Evolutionary conservation across 2,329 filamentous ascomycete species (phyloP).

Genomic region (Fusarium sp.): DNA sequence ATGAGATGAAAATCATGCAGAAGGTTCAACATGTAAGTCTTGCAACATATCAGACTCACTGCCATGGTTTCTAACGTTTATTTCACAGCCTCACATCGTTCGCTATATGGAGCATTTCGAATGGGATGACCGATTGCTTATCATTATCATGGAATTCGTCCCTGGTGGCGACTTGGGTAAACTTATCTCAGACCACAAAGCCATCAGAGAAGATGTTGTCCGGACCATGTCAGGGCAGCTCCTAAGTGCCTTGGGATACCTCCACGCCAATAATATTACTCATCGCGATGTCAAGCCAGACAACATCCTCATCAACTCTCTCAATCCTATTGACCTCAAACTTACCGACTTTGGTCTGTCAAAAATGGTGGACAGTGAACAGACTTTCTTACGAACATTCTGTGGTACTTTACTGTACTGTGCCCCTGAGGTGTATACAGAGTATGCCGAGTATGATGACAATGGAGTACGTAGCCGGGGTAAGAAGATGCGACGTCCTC

Average conservation of each 20-base stretch:
- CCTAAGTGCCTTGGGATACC: constrained; percentile 83
- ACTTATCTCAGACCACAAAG: constrained; percentile 71
- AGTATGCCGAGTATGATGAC: constrained; percentile 76
- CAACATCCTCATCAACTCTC: constrained; percentile 87
- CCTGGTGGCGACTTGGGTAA: constrained; percentile 84
- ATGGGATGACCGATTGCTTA: constrained; percentile 83
- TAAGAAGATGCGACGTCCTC: constrained; percentile 70
- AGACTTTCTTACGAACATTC: constrained; percentile 95
- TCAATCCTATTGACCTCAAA: constrained; percentile 83
- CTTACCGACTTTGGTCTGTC: constrained; percentile 96
- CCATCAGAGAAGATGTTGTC: constrained; percentile 75
- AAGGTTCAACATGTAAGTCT: constrained; percentile 79
- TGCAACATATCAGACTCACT: background rate
- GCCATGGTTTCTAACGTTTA: constrained; percentile 23
- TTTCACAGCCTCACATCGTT: constrained; percentile 81
- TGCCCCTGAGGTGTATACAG: constrained; percentile 93
- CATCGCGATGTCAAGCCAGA: constrained; percentile 99
- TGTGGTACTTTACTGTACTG: constrained; percentile 97
- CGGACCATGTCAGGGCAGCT: constrained; percentile 81
- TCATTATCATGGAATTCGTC: constrained; percentile 97
- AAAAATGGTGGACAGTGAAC: constrained; percentile 89
- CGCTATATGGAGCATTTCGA: constrained; percentile 91
- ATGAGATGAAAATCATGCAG: constrained; percentile 97
- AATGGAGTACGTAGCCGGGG: constrained; percentile 72
- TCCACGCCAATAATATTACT: constrained; percentile 89